A percentile compares a stretch with the other conserved stretches of the same genome.
These are phyloP conservation scores for Olyra latifolia DNA, from an alignment of 176 grass and related monocot species.

Conservation along the genomic window DNA sequence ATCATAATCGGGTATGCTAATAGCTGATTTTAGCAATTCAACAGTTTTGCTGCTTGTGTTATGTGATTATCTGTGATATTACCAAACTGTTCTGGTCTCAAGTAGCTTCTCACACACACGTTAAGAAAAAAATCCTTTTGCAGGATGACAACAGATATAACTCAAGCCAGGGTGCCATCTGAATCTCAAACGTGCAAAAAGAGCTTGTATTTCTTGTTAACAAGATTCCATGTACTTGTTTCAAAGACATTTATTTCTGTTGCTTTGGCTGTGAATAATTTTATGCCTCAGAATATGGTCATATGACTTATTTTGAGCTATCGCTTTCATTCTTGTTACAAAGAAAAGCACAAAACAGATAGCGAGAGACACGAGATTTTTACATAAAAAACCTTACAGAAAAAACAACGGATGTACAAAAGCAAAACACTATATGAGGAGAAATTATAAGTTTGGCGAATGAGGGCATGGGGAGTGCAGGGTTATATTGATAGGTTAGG, in stretches of 20 bases:
- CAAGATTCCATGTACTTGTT: slow-evolving; percentile 88
- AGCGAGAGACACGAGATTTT: too few relatives aligned
- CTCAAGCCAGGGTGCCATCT: slow-evolving; percentile 94
- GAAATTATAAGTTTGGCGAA: too few relatives aligned
- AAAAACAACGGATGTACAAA: too few relatives aligned
- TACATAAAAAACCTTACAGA: too few relatives aligned
- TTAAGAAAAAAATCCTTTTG: slow-evolving; percentile 21
- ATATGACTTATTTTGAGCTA: neutral
- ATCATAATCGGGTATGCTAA: slow-evolving; percentile 78
- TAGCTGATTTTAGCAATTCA: slow-evolving; percentile 19
- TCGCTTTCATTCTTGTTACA: too few relatives aligned
- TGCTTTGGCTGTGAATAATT: neutral
- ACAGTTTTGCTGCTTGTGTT: neutral
- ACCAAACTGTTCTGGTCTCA: slow-evolving; percentile 16
- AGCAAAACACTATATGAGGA: too few relatives aligned
- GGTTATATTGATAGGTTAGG: too few relatives aligned
- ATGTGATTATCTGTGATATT: neutral
- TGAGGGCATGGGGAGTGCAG: too few relatives aligned
- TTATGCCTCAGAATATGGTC: slow-evolving; percentile 10
- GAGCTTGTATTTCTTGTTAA: slow-evolving; percentile 91
- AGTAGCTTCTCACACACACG: slow-evolving; percentile 20
- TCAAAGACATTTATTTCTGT: neutral
- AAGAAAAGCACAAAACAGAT: too few relatives aligned
- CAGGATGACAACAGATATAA: slow-evolving; percentile 99
- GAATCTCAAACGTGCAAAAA: slow-evolving; percentile 97